A percentile compares a stretch with the other conserved stretches of the same genome.
These are phyloP conservation scores for Basidiobolus meristosporus DNA, from an alignment of 371 early-diverging fungal species.

Conservation along the genomic window DNA sequence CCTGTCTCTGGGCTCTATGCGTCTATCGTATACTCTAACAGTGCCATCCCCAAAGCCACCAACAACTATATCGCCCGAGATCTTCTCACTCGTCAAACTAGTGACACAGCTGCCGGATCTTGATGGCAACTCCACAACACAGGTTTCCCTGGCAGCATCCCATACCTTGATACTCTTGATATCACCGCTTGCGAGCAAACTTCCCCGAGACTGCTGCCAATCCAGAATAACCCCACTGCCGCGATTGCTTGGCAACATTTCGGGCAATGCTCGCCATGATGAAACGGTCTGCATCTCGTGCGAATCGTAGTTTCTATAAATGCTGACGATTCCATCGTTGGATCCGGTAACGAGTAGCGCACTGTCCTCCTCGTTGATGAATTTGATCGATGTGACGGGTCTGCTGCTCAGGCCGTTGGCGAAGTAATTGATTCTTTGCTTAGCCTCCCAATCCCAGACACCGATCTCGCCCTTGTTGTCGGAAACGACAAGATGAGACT, in stretches of 20 bases:
- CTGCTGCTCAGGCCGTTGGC: conserved; percentile 39
- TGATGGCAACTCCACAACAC: conserved; percentile 26
- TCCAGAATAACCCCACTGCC: conserved; percentile 45
- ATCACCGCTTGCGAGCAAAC: conserved; percentile 54
- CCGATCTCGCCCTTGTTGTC: conserved; percentile 35
- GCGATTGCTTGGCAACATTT: conserved; percentile 31
- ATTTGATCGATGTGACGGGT: conserved; percentile 51
- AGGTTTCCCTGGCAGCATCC: conserved; percentile 65
- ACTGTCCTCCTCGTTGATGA: conserved; percentile 80
- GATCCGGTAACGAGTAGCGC: conserved; percentile 64
- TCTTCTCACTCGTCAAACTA: conserved; percentile 45
- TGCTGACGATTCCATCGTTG: conserved; percentile 60
- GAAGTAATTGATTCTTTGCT: conserved; percentile 35
- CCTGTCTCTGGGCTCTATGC: conserved; percentile 28
- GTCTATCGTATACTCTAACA: conserved; percentile 57
- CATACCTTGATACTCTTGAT: conserved; percentile 50
- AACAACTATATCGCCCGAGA: conserved; percentile 40
- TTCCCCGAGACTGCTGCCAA: conserved; percentile 62
- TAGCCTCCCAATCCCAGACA: conserved; percentile 60
- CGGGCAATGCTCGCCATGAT: conserved; percentile 57
- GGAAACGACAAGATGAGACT: conserved; percentile 50
- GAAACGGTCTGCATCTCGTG: conserved; percentile 39
- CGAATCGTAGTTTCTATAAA: conserved; percentile 53
- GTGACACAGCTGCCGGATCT: conserved; percentile 34
- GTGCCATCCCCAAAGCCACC: conserved; percentile 70